Percentiles rank a stretch among this genome's conserved stretches.
Conservation (phyloP, 2,329 filamentous ascomycete genomes). For the Microdochium nivale region DNA sequence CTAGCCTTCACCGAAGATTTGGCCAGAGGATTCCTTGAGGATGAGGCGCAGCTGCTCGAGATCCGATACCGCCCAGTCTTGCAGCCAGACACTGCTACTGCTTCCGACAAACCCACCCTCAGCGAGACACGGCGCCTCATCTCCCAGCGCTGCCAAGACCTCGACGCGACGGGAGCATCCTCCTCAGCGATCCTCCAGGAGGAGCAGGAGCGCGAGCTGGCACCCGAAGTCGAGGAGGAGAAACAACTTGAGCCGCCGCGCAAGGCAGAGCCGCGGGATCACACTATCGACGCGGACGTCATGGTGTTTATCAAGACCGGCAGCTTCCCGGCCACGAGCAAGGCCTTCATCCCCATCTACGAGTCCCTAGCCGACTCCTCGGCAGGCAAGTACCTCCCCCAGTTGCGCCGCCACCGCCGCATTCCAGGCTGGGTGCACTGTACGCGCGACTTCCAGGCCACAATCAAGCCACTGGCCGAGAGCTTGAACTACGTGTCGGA, state of each 20-base stretch:
- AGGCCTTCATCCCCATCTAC: constrained; percentile 37
- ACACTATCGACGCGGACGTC: constrained; percentile 36
- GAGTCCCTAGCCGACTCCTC: constrained; percentile 28
- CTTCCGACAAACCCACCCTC: background rate
- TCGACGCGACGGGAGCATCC: background rate
- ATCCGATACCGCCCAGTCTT: constrained; percentile 38
- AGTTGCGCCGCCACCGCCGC: background rate
- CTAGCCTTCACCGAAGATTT: constrained; percentile 11
- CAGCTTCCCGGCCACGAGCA: constrained; percentile 10
- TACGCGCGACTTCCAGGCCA: constrained; percentile 41
- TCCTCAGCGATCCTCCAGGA: constrained; percentile 34
- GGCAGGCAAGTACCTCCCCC: constrained; percentile 15
- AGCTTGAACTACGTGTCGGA: constrained; percentile 22
- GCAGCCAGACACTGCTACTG: background rate
- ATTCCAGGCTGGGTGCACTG: constrained; percentile 14
- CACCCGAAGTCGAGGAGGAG: constrained; percentile 55
- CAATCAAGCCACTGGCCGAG: constrained; percentile 20
- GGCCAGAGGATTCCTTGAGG: constrained; percentile 41
- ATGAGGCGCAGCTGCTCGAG: constrained; percentile 42
- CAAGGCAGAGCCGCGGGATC: constrained; percentile 24
- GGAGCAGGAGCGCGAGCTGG: constrained; percentile 62
- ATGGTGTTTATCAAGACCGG: constrained; percentile 28
- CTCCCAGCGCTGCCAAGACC: constrained; percentile 8
- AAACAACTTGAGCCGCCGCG: constrained; percentile 41
- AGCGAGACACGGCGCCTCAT: constrained; percentile 19